A percentile compares a stretch with the other conserved stretches of the same genome.
These are phyloP conservation scores for Simmondsia chinensis DNA, from an alignment of 148 eudicot species.

Conservation along the genomic window DNA sequence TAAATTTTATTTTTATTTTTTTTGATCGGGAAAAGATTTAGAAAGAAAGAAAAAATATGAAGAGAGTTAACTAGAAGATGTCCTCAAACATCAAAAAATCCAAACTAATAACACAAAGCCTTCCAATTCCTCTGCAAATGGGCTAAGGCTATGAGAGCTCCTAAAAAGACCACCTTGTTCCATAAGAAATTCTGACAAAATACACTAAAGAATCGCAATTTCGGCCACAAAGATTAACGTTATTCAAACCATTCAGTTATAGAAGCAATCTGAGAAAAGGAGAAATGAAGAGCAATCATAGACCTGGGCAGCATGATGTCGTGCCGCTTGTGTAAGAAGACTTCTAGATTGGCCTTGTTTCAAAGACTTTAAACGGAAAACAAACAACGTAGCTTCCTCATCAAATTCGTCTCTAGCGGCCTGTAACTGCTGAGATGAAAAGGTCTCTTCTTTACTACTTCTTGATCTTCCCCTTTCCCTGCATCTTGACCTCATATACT, in stretches of 20 bases:
- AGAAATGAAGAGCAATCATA: not conserved
- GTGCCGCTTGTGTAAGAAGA: conserved; percentile 92
- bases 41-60: not conserved
- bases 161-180: too few relatives aligned
- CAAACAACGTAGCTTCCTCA: conserved; percentile 70
- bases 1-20: too few relatives aligned
- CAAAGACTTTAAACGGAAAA: conserved; percentile 83
- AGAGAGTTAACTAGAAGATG: too few relatives aligned
- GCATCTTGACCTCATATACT: conserved; percentile 40
- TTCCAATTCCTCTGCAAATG: too few relatives aligned
- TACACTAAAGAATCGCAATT: too few relatives aligned
- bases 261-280: not conserved
- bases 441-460: conserved; percentile 57
- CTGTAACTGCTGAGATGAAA: conserved; percentile 47
- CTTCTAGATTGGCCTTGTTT: conserved; percentile 92
- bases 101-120: too few relatives aligned
- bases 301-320: conserved; percentile 99
- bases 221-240: too few relatives aligned
- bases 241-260: conserved; percentile 2
- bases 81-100: not conserved
- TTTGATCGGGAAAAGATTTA: too few relatives aligned
- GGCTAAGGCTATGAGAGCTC: too few relatives aligned
- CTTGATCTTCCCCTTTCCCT: conserved; percentile 62
- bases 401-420: conserved; percentile 75
- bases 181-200: too few relatives aligned